A percentile compares a stretch with the other conserved stretches of the same genome.
Evolutionary conservation across 2,329 filamentous ascomycete species (phyloP).

Genomic region (Graphilbum fragrans): DNA sequence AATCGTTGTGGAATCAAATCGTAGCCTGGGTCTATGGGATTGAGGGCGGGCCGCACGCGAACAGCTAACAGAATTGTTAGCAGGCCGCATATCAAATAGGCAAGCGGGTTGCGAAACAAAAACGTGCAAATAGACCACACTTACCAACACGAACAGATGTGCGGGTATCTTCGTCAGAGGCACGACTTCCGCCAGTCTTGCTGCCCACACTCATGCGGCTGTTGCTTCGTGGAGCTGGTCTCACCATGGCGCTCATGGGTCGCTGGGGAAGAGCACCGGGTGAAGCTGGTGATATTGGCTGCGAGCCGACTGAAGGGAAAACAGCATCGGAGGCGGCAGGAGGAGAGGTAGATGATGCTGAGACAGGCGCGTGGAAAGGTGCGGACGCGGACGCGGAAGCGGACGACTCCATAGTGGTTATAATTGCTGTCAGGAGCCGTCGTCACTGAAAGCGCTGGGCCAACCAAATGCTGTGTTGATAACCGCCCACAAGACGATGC

Average conservation of each 20-base stretch:
- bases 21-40: conserved; percentile 75
- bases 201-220: conserved; percentile 79
- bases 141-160: conserved; percentile 94
- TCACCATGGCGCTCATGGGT: conserved; percentile 72
- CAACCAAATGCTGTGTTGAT: not conserved
- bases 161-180: conserved; percentile 79
- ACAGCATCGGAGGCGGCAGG: not conserved
- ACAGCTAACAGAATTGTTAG: conserved; percentile 48
- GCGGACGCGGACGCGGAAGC: not conserved
- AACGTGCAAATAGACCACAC: conserved; percentile 24
- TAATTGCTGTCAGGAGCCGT: no score
- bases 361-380: not conserved
- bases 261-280: conserved; percentile 46
- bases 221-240: conserved; percentile 58
- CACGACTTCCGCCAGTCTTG: conserved; percentile 65
- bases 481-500: not conserved
- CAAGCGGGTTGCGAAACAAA: conserved; percentile 1
- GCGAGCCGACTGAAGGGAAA: not conserved
- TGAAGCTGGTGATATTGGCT: conserved; percentile 38
- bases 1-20: conserved; percentile 95
- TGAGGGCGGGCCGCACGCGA: conserved; percentile 78
- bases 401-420: not conserved
- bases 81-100: not conserved
- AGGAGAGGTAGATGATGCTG: conserved; percentile 1
- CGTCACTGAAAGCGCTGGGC: no score